Evolutionary conservation across 176 grass and related monocot genomes (phyloP).

Genomic region (Raddia distichophylla): DNA sequence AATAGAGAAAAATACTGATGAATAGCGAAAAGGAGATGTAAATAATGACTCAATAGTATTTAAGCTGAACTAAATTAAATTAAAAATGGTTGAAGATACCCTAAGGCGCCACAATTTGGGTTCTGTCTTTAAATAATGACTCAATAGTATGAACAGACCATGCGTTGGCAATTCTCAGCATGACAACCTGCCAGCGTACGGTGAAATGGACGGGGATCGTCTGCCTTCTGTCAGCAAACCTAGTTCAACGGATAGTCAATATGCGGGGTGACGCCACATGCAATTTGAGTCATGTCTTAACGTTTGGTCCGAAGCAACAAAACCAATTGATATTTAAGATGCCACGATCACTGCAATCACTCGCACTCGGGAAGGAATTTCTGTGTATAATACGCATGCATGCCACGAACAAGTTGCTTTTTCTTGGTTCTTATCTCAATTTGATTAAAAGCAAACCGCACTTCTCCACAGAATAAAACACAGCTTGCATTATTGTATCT

Average conservation of each 20-base stretch:
- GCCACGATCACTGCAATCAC: constrained; percentile 1
- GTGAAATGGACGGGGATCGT: not conserved
- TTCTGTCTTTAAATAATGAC: too few relatives aligned
- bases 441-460: constrained; percentile 17
- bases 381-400: not conserved
- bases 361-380: not conserved
- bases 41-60: too few relatives aligned
- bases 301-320: constrained; percentile 4
- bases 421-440: not conserved
- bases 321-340: not conserved
- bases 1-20: too few relatives aligned
- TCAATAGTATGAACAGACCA: not conserved
- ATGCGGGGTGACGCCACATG: not conserved
- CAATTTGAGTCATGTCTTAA: not conserved
- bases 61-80: too few relatives aligned
- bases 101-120: too few relatives aligned
- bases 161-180: not conserved
- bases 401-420: constrained; percentile 9
- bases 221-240: not conserved
- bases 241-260: constrained; percentile 41
- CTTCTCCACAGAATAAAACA: not conserved
- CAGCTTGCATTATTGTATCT: not conserved
- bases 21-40: too few relatives aligned
- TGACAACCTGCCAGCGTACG: not conserved
- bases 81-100: too few relatives aligned